Evolutionary conservation across 306 rosid species (phyloP), one percentile per base, ranked within the genome.

Genomic region (Arachis hypogaea): DNA sequence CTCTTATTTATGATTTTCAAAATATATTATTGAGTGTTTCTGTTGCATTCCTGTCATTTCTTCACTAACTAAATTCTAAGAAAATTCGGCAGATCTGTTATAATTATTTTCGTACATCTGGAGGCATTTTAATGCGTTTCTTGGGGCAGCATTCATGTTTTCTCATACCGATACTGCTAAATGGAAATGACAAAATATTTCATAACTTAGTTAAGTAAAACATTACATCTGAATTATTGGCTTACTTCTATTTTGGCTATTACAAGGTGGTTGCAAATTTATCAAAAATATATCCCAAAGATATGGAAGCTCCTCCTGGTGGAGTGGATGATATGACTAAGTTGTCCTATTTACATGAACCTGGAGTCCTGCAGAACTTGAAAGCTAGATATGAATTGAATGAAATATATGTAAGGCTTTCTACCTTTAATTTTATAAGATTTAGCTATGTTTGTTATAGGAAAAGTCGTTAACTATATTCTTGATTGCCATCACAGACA

Each of bases 311-410:
- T 85, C 86, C 96, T 66, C 85, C 97, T 46, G 97, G 92, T 33
- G 99, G 99, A 46, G 99, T 95, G 81, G 99, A 95, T 69, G 99
- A 95, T 88, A 95, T 95, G 99, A 95, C 99, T 38, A 92, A 92
- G 86, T 84, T 95, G 73, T 95, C 99, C 76, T 92, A 95, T 86
- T 75, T 95, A 88, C 98, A 95, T 6, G 99, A 92, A 85, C 99
- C 99, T 71, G 99, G 99, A 81, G 99, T 92, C 72, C 68, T 95
- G 78, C 80, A 88, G 90, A 95, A 92, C 87, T 78, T 92, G 77
- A 95, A 90, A 85, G 72, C 7, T 74, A 85, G 99, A 92, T 95
- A 92, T 50, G 97, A 95, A 79, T 86, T 95, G 80, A 95, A 95
- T 82, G 97, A 95, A 85, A 95, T 95, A 75, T 95, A 95, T 77